Percentiles rank a stretch among this genome's conserved stretches.
phyloP scores from a whole-genome alignment of 148 eudicot genomes.

The Arbutus unedo region DNA sequence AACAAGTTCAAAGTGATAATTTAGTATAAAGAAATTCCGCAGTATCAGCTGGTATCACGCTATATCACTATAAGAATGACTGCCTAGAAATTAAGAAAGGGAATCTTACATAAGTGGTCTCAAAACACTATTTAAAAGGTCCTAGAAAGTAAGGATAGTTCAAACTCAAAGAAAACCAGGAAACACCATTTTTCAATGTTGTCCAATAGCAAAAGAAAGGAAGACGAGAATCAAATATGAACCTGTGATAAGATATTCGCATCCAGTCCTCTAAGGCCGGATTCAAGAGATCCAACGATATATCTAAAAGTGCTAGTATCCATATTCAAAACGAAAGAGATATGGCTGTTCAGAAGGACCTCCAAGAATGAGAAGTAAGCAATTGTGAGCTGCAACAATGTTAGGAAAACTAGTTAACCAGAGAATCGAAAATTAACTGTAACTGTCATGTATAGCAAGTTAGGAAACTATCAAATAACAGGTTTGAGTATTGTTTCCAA shows the following conservation, averaged over 20 bases:
- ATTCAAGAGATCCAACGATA: constrained; percentile 88
- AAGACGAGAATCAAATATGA: constrained; percentile 10
- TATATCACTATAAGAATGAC: constrained; percentile 7
- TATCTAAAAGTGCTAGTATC: constrained; percentile 77
- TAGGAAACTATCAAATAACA: not conserved
- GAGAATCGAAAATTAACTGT: not conserved
- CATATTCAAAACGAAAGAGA: constrained; percentile 61
- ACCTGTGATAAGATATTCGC: constrained; percentile 85
- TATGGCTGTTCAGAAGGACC: constrained; percentile 79
- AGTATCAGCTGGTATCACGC: not conserved
- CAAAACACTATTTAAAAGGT: not conserved
- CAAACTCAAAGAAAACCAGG: not conserved
- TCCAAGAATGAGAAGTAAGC: constrained; percentile 93
- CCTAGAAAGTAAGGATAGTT: not conserved
- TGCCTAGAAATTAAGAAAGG: not conserved
- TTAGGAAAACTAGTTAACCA: not conserved
- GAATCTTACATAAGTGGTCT: not conserved
- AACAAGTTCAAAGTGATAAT: constrained; percentile 4
- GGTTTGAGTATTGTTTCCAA: not conserved
- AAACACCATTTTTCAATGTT: not conserved
- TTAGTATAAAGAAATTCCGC: not conserved
- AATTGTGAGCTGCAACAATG: constrained; percentile 65
- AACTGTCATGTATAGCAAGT: not conserved
- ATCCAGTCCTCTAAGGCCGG: constrained; percentile 91
- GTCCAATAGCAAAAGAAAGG: constrained; percentile 5